Evolutionary conservation across 257 asterid genomes (phyloP), one percentile per base, ranked within the genome.

Genomic region (Scutellaria galericulata): DNA sequence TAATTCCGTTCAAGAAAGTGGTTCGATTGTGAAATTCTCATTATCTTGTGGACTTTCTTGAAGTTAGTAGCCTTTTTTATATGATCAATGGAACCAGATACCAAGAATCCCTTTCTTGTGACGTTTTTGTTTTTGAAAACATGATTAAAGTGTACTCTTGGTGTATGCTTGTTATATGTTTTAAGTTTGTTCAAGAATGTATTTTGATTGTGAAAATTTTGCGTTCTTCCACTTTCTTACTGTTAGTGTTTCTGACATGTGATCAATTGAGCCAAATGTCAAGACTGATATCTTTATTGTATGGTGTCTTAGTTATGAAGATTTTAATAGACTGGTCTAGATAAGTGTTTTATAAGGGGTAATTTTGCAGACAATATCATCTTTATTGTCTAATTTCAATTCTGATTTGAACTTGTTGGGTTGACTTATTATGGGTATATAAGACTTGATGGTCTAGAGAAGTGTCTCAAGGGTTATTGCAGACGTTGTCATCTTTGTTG

Each of bases 11-110:
- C 31, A 44, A 9, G 13, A 22, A 14, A 53, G 14, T 44, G 9
- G 71, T 66, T 66, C 41, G 54, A 59, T 24, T 31, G 56, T 50
- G 58, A 24, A 48, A 41, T 50, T 40, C 48, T 18, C 42, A n/a
- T 54, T 50, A 59, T 54, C 24, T 45, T 27, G 0, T 20, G 5
- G 46, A 39, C 31, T 9, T 40, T 5, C 7, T 64, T 57, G 47
- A 35, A 27, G 39, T 37, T 27, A 7, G 59, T 66, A 6, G 48
- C 40, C 27, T 24, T 54, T 68, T 44, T 53, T 22, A 5, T 58
- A 18, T 50, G 71, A 18, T 44, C 47, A 61, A 24, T 61, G 18
- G 58, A 47, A 62, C 66, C 51, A 3, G 47, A 46, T 35, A 45
- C 52, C 58, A 22, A 54, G 50, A 52, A 27, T 42, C 52, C 58